Base-by-base conservation (phyloP, 306 rosid genomes). In the Vicia faba region DNA sequence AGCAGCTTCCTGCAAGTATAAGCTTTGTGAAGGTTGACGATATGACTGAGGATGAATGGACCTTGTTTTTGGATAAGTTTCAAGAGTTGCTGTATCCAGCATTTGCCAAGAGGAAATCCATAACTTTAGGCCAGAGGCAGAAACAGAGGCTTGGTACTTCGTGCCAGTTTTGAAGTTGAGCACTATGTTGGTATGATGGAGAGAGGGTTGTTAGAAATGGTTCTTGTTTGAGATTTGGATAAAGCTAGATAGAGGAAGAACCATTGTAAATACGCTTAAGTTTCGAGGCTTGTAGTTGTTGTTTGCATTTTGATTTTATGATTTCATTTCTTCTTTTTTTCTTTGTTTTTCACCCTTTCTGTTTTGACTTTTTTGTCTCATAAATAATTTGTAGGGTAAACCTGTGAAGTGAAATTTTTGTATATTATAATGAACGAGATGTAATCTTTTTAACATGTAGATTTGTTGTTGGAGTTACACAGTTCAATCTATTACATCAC, bases 81-180 rank as follows among this genome's bases (percentile, higher is more conserved):
- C 85, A 78, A 54, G 92, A 86, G 83, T 75, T 88, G 81, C 82
- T 93, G 68, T 4, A 48, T 72, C 92, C 97, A 16, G 99, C 97
- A 69, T 88, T 93, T 50, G 88, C 72, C 0, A 84, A 82, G 68
- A 83, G 97, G 68, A 89, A 86, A 56, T 82, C 86, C 1, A 75
- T 80, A 61, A 81, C 90, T 73, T 65, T 61, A 54, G 95, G 97
- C 53, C 96, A 90, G 86, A 88, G 82, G 85, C 97, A 79, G 89
- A 86, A 87, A 66, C 96, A 75, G 89, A 90, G 97, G 89, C 97
- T 93, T 40, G 99, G 99, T 74, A 93, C 97, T 55, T 93, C 99
- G 36, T 93, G 99, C 96, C 97, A 93, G 89, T 93, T 93, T 89
- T 93, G 97, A 92, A 66, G 78, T 50, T 71, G 82, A 77, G 85